These are phyloP conservation scores for Cynanchum wilfordii DNA, from an alignment of 257 asterid species.

Conservation along the genomic window DNA sequence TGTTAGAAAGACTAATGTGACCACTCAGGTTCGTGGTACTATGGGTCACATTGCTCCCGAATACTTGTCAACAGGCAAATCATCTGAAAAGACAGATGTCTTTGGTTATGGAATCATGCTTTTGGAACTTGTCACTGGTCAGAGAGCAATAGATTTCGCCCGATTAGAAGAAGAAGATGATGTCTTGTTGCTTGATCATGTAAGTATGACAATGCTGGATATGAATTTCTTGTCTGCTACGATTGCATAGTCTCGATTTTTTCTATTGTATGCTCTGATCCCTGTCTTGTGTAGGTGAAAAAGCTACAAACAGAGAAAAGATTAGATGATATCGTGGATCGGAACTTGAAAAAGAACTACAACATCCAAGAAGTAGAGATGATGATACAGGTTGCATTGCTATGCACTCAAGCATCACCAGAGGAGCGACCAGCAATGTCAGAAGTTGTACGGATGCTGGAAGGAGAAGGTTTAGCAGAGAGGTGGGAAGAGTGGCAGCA, in stretches of 20 bases:
- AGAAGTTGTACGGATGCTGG: slow-evolving; percentile 85
- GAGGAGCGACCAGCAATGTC: slow-evolving; percentile 99
- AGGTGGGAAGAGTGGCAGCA: slow-evolving; percentile 92
- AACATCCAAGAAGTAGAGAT: slow-evolving; percentile 77
- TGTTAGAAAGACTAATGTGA: slow-evolving; percentile 81
- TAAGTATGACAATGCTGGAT: slow-evolving; percentile 30
- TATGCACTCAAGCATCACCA: slow-evolving; percentile 79
- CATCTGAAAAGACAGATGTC: slow-evolving; percentile 90
- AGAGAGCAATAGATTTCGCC: slow-evolving; percentile 93
- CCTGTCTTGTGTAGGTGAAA: slow-evolving; percentile 46
- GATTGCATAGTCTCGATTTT: neutral
- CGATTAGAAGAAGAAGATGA: slow-evolving; percentile 98
- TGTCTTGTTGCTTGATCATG: slow-evolving; percentile 88
- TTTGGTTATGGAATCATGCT: slow-evolving; percentile 98
- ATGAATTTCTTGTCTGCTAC: neutral
- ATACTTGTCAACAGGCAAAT: slow-evolving; percentile 90
- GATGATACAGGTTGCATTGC: slow-evolving; percentile 93
- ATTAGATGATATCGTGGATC: slow-evolving; percentile 73
- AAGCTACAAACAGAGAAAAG: slow-evolving; percentile 76
- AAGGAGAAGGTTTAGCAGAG: slow-evolving; percentile 93
- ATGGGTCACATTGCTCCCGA: slow-evolving; percentile 99
- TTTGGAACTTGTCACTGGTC: slow-evolving; percentile 89
- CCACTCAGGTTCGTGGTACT: slow-evolving; percentile 97
- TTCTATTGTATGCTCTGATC: no score
- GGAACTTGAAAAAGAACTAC: slow-evolving; percentile 46